These are phyloP conservation scores for Diplocarpon rosae DNA, from an alignment of 2,329 filamentous ascomycete species.

Conservation along the genomic window DNA sequence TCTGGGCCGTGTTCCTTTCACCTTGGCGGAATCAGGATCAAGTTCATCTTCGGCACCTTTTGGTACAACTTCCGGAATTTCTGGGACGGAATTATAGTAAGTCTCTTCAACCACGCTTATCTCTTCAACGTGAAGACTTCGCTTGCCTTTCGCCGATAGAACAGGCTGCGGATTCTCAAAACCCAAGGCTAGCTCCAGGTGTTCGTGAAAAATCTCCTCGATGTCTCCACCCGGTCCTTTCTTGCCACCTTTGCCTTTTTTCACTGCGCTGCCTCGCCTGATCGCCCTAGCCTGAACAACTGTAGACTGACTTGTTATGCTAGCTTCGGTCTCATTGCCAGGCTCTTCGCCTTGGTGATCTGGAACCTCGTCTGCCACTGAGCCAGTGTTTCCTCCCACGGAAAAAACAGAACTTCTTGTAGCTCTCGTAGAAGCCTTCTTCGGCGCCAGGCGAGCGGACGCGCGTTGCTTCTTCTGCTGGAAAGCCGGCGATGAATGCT, in stretches of 20 bases:
- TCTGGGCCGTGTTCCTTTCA: conserved; percentile 12
- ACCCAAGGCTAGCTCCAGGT: background rate
- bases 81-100: conserved; percentile 11
- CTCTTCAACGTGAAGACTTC: conserved; percentile 12
- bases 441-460: conserved; percentile 12
- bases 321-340: conserved; percentile 27
- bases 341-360: conserved; percentile 24
- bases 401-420: conserved; percentile 18
- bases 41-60: conserved; percentile 4
- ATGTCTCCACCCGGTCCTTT: conserved; percentile 16
- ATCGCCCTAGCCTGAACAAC: conserved; percentile 16
- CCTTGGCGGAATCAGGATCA: conserved; percentile 4
- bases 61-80: conserved; percentile 2
- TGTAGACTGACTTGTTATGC: conserved; percentile 23
- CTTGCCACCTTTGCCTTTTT: conserved; percentile 22
- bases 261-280: conserved; percentile 17
- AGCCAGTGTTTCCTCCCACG: conserved; percentile 9
- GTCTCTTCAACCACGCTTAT: conserved; percentile 9
- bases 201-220: conserved; percentile 19
- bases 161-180: conserved; percentile 2
- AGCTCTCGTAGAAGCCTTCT: conserved; percentile 7
- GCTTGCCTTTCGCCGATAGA: conserved; percentile 5
- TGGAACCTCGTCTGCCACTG: conserved; percentile 5
- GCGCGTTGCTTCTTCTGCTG: conserved; percentile 18
- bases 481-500: conserved; percentile 16